These are phyloP conservation scores for Mucor mucedo DNA, from an alignment of 371 early-diverging fungal genomes.

Conservation along the genomic window DNA sequence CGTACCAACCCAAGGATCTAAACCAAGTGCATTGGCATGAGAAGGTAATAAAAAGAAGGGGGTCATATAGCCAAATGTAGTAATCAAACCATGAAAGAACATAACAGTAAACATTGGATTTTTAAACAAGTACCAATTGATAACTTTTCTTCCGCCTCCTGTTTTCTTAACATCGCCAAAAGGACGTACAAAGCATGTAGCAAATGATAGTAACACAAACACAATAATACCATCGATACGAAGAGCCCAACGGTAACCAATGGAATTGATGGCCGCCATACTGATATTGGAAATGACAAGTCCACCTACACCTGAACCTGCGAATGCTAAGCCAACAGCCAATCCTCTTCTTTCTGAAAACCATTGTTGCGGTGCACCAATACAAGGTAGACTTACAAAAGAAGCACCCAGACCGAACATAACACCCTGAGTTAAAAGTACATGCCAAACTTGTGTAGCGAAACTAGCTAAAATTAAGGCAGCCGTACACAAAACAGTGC, in stretches of 20 bases:
- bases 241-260: constrained; percentile 66
- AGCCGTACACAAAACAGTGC: constrained; percentile 50
- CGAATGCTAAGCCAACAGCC: constrained; percentile 75
- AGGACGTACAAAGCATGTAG: constrained; percentile 52
- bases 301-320: constrained; percentile 85
- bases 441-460: constrained; percentile 46
- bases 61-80: constrained; percentile 43
- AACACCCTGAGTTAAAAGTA: constrained; percentile 39
- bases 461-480: constrained; percentile 70
- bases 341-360: constrained; percentile 71
- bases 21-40: constrained; percentile 32
- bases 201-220: constrained; percentile 49
- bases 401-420: constrained; percentile 57
- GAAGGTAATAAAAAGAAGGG: constrained; percentile 40
- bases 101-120: constrained; percentile 35
- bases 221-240: constrained; percentile 61
- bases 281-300: constrained; percentile 70
- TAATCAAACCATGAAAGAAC: constrained; percentile 39
- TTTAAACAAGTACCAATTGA: constrained; percentile 36
- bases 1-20: constrained; percentile 32
- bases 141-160: constrained; percentile 52
- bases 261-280: constrained; percentile 53
- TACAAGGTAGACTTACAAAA: constrained; percentile 33
- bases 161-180: constrained; percentile 49
- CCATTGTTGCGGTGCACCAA: constrained; percentile 77